Evolutionary conservation across 495 filamentous ascomycete genomes (phyloP).

Genomic region (Aspergillus sclerotiicarbonarius): DNA sequence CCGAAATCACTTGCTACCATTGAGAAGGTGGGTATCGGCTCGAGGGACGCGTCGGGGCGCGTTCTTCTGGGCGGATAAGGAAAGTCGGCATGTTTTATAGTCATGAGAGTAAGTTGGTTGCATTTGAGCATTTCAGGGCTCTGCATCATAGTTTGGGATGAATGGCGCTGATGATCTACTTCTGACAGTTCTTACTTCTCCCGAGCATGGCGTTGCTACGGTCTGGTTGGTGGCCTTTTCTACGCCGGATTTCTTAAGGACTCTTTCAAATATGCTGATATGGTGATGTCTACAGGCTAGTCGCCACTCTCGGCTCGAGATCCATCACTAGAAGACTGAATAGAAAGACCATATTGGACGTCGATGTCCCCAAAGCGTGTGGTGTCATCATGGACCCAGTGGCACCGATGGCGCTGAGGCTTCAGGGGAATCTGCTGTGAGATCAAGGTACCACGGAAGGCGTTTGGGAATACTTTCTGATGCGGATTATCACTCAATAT

Average conservation of each 20-base stretch:
- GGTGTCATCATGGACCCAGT: conserved; percentile 78
- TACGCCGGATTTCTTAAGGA: conserved; percentile 1
- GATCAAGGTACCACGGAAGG: conserved; percentile 6
- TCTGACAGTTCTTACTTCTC: conserved; percentile 73
- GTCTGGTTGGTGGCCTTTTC: conserved; percentile 63
- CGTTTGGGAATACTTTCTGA: neutral
- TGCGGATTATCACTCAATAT: conserved; percentile 4
- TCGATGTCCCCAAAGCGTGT: conserved; percentile 84
- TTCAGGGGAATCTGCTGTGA: conserved; percentile 85
- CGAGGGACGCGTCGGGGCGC: neutral
- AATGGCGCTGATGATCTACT: neutral
- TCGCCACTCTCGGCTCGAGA: conserved; percentile 82
- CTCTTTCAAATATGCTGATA: conserved; percentile 1
- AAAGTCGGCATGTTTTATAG: conserved; percentile 76
- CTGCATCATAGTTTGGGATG: neutral
- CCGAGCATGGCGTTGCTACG: conserved; percentile 87
- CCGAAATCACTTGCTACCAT: neutral
- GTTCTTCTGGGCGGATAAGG: neutral
- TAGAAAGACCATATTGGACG: conserved; percentile 83
- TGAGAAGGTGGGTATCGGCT: neutral
- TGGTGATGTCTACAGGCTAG: conserved; percentile 59
- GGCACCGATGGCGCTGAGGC: conserved; percentile 84
- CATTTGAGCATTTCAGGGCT: too few relatives aligned
- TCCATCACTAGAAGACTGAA: conserved; percentile 71
- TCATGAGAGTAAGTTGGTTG: conserved; percentile 69